phyloP scores from a whole-genome alignment of 73 alveolate genomes.

The Symbiodinium natans region DNA sequence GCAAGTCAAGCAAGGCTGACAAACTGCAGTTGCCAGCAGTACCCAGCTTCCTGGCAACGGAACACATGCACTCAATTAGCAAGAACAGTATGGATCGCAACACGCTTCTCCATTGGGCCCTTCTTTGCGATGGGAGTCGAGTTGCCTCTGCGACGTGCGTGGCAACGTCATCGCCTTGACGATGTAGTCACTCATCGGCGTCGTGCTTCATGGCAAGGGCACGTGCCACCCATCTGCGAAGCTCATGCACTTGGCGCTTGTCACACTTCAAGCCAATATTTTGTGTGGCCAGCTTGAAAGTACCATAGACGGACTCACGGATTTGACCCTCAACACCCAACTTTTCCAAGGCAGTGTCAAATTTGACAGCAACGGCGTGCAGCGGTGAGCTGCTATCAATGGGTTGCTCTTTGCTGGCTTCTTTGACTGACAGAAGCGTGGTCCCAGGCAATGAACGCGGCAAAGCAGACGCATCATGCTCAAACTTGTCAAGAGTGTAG shows the following conservation, averaged over 20 bases:
- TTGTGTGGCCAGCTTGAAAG: background rate
- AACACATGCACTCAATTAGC: background rate
- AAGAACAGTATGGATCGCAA: background rate
- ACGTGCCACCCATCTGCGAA: slow-evolving; percentile 13
- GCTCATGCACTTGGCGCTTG: background rate
- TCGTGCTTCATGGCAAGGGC: slow-evolving; percentile 12
- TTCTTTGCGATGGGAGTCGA: too few relatives aligned
- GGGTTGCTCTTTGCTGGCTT: background rate
- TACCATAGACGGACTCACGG: background rate
- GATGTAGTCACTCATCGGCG: background rate
- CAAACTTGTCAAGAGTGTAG: too few relatives aligned
- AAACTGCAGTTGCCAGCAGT: background rate
- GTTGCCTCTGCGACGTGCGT: background rate
- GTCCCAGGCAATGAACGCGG: too few relatives aligned
- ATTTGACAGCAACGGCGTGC: background rate
- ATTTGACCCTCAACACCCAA: background rate
- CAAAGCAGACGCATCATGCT: too few relatives aligned
- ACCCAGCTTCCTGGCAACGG: background rate
- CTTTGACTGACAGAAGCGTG: background rate
- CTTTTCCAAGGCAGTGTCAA: background rate
- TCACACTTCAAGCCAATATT: background rate
- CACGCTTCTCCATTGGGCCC: background rate
- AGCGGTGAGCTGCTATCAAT: too few relatives aligned
- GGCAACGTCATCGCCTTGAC: background rate
- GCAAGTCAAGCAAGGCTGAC: background rate